Evolutionary conservation across 2,329 filamentous ascomycete species (phyloP), one percentile per base, ranked within the genome.

Genomic region (Fusarium incarnatum): DNA sequence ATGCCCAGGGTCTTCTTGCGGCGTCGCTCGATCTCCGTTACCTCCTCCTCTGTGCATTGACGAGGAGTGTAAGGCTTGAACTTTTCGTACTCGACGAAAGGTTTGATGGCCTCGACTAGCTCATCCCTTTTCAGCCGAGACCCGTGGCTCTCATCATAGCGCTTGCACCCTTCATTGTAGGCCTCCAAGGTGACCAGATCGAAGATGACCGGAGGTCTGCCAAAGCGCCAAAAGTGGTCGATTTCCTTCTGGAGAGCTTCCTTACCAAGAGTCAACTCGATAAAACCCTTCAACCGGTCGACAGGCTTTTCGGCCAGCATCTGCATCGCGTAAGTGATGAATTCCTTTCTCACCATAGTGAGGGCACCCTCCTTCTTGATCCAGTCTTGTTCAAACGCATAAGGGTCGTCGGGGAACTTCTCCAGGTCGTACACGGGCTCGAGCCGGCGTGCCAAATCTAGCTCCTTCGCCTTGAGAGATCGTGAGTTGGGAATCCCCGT

Each of bases 391-490:
- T 20, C 27, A 18, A 48, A 32, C 3, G 20, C 1, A 10, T 0
- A 20, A 2, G 20, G 13, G 6, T 32, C n/a, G 2, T 48, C 8
- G 13, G 41, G 20, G 22, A 22, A 44, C 3, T 11, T 16, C 0
- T 44, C 22, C 20, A 44, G 28, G 8, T 30, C 13, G 9, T 30
- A 48, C 0, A 22, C 4, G 0, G 41, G 20, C 3, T 48, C 6
- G 0, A 32, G 6, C 3, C 8, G 6, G 9, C n/a, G 12, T 2
- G 27, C 27, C 10, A 20, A 32, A 0, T 32, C 22, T 2, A 48
- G 3, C 4, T 48, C 27, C 15, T 20, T 8, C 1, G 18, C 2
- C 1, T 52, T 27, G 12, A 52, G 15, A 9, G 4, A 2, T 27
- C 5, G 4, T 1, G 32, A 52, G 18, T 52, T 52, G 1, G 48